These are phyloP conservation scores for Coemansia sp. DNA, from an alignment of 192 early-diverging fungal genomes.

Conservation along the genomic window DNA sequence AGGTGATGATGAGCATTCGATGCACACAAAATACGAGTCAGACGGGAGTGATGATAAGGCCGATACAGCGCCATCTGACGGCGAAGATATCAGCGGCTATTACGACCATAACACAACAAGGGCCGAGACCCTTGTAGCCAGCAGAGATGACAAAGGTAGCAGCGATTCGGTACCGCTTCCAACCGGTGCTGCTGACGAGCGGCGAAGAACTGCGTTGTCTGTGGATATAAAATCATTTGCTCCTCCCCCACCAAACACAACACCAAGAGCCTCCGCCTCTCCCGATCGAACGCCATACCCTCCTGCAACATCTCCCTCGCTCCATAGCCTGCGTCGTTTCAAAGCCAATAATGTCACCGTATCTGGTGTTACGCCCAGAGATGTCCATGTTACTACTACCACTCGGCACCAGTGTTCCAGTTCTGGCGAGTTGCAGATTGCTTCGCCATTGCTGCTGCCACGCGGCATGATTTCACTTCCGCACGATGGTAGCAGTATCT, in stretches of 20 bases:
- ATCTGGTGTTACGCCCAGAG: background rate
- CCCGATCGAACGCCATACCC: constrained; percentile 40
- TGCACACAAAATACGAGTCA: background rate
- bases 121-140: background rate
- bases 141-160: background rate
- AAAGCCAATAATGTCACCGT: background rate
- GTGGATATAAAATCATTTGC: constrained; percentile 9
- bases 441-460: constrained; percentile 35
- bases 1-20: background rate
- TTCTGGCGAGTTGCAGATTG: constrained; percentile 28
- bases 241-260: constrained; percentile 29
- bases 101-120: background rate
- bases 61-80: background rate
- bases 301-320: constrained; percentile 34
- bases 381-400: background rate
- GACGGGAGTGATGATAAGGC: background rate
- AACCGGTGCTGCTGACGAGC: background rate
- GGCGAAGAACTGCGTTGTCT: constrained; percentile 7
- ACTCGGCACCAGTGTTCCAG: background rate
- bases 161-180: background rate
- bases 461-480: constrained; percentile 36
- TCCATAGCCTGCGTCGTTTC: constrained; percentile 4
- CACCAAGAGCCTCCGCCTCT: constrained; percentile 40
- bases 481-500: constrained; percentile 34
- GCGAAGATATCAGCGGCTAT: background rate